A percentile compares a stretch with the other conserved stretches of the same genome.
Conservation (phyloP, 2,329 filamentous ascomycete species). For the Exophiala bonariae region DNA sequence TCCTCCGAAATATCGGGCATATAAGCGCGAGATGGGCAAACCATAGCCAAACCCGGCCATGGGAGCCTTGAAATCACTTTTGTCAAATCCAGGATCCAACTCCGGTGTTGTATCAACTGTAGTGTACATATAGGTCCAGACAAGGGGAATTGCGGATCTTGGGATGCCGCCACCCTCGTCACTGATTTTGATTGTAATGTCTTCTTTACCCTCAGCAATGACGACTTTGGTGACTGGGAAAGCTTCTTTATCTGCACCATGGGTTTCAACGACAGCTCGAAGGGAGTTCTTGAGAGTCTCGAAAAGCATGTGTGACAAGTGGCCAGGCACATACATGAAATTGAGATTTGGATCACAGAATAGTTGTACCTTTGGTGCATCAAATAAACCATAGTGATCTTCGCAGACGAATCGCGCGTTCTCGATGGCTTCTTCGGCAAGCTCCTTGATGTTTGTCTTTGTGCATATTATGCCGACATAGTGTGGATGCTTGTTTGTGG, state of each 20-base stretch:
- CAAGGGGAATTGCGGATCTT: slow-evolving; percentile 85
- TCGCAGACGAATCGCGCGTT: slow-evolving; percentile 99
- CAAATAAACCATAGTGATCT: slow-evolving; percentile 96
- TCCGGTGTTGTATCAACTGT: slow-evolving; percentile 95
- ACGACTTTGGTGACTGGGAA: slow-evolving; percentile 98
- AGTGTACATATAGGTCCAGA: slow-evolving; percentile 99
- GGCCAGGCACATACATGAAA: slow-evolving; percentile 99
- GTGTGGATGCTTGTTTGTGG: slow-evolving; percentile 81
- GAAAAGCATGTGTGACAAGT: slow-evolving; percentile 98
- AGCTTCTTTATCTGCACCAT: slow-evolving; percentile 91
- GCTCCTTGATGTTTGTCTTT: slow-evolving; percentile 92
- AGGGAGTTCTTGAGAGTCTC: slow-evolving; percentile 98
- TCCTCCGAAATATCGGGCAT: slow-evolving; percentile 95
- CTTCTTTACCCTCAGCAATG: slow-evolving; percentile 94
- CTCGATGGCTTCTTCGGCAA: slow-evolving; percentile 95
- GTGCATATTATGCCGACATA: slow-evolving; percentile 99
- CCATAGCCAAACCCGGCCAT: slow-evolving; percentile 99
- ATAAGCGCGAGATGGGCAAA: slow-evolving; percentile 87
- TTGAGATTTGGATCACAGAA: slow-evolving; percentile 91
- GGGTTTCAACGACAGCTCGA: slow-evolving; percentile 91
- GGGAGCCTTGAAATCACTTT: slow-evolving; percentile 97
- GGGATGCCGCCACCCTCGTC: slow-evolving; percentile 97
- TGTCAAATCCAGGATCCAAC: slow-evolving; percentile 95
- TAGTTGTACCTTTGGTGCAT: slow-evolving; percentile 93
- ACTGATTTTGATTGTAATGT: slow-evolving; percentile 97